A percentile compares a stretch with the other conserved stretches of the same genome.
Conservation (phyloP, 768 basidiomycete genomes). For the Tubosaeta brunneosetosa region DNA sequence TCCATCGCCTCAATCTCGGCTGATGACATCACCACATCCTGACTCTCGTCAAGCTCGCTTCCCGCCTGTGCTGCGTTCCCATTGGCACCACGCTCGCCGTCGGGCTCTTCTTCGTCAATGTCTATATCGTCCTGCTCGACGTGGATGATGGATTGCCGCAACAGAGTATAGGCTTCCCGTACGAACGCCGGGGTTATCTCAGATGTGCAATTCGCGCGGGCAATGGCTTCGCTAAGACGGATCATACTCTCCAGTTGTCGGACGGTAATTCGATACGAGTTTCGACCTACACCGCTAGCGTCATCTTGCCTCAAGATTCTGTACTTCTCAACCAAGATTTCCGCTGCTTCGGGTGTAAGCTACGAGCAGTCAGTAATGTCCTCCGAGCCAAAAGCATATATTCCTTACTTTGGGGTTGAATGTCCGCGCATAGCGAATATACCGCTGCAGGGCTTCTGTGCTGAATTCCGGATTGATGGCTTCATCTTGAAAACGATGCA, state of each 20-base stretch:
- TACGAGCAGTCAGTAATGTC: conserved; percentile 30
- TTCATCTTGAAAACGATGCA: conserved; percentile 91
- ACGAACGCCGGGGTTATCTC: conserved; percentile 96
- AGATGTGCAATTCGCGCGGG: conserved; percentile 92
- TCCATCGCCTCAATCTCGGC: conserved; percentile 53
- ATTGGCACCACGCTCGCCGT: conserved; percentile 46
- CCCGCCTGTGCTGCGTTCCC: conserved; percentile 32
- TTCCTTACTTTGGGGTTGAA: conserved; percentile 87
- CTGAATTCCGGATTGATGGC: conserved; percentile 97
- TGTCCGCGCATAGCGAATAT: conserved; percentile 95
- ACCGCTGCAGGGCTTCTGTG: conserved; percentile 93
- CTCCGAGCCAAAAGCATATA: background rate
- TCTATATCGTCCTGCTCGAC: conserved; percentile 99
- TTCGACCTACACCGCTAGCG: conserved; percentile 77
- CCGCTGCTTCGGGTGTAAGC: conserved; percentile 90
- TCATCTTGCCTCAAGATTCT: conserved; percentile 90
- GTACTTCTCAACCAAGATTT: conserved; percentile 94
- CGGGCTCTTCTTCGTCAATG: conserved; percentile 86
- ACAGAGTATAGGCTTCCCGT: conserved; percentile 88
- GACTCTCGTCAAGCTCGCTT: conserved; percentile 46
- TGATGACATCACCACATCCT: conserved; percentile 61
- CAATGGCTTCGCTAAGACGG: conserved; percentile 94
- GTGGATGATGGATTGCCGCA: conserved; percentile 97
- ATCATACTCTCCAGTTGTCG: conserved; percentile 99
- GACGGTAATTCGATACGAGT: conserved; percentile 96